Percentiles rank a stretch among this genome's conserved stretches.
Evolutionary conservation across 495 filamentous ascomycete genomes (phyloP).

Genomic region (Oidiodendron maius): DNA sequence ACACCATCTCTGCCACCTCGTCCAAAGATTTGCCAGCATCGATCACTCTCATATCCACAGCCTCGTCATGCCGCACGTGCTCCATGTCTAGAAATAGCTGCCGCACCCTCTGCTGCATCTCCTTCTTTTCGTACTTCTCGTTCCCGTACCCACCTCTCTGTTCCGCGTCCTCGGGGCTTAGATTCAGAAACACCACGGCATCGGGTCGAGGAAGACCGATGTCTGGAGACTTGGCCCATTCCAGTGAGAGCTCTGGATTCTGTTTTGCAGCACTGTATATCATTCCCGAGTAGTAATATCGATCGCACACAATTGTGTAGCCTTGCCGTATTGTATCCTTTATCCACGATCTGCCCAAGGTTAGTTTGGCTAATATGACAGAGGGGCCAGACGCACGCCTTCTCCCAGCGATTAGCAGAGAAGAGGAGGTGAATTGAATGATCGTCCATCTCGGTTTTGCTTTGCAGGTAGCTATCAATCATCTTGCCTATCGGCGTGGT

Average conservation of each 20-base stretch:
- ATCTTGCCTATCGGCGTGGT: slow-evolving; percentile 83
- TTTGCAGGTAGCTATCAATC: slow-evolving; percentile 82
- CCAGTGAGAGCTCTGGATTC: slow-evolving; percentile 59
- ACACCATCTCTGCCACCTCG: slow-evolving; percentile 44
- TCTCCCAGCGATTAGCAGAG: slow-evolving; percentile 94
- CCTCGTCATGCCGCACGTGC: slow-evolving; percentile 11
- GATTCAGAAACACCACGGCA: slow-evolving; percentile 77
- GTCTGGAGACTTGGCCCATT: slow-evolving; percentile 79
- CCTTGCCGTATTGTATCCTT: slow-evolving; percentile 54
- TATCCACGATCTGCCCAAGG: slow-evolving; percentile 47
- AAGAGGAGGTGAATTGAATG: slow-evolving; percentile 94
- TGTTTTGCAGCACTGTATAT: slow-evolving; percentile 94
- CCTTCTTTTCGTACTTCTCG: slow-evolving; percentile 81
- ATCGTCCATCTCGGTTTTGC: slow-evolving; percentile 71
- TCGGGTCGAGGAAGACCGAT: slow-evolving; percentile 85
- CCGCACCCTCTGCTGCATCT: slow-evolving; percentile 77
- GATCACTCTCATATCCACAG: slow-evolving; percentile 42
- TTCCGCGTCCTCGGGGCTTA: slow-evolving; percentile 65
- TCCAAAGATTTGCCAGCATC: slow-evolving; percentile 46
- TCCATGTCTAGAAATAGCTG: slow-evolving; percentile 59
- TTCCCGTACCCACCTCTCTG: slow-evolving; percentile 77
- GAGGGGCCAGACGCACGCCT: slow-evolving; percentile 40
- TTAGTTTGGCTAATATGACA: background rate
- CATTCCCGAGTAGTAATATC: slow-evolving; percentile 89
- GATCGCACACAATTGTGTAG: slow-evolving; percentile 75